phyloP scores from a whole-genome alignment of 2,329 filamentous ascomycete genomes.

The Ophiobolus disseminans region DNA sequence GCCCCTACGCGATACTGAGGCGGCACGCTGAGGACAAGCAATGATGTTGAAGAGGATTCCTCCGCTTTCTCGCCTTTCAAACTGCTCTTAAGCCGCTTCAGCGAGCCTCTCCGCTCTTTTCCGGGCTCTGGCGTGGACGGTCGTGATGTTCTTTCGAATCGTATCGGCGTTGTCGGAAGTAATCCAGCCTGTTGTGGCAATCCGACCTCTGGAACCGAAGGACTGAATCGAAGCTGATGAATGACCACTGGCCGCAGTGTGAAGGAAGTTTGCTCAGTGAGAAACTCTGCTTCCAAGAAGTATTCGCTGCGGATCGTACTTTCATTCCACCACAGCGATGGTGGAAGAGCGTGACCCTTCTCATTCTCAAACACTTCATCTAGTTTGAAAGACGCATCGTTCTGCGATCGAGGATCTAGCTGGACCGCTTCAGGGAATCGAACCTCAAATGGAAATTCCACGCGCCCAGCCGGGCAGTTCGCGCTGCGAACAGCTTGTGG shows the following conservation, averaged over 20 bases:
- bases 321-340: constrained; percentile 25
- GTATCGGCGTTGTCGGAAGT: constrained; percentile 13
- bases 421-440: constrained; percentile 27
- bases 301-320: constrained; percentile 26
- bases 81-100: constrained; percentile 14
- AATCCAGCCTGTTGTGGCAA: constrained; percentile 4
- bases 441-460: constrained; percentile 32
- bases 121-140: constrained; percentile 14
- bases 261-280: constrained; percentile 20
- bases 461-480: constrained; percentile 19
- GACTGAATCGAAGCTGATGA: constrained; percentile 26
- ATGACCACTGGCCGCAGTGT: constrained; percentile 21
- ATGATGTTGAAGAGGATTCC: constrained; percentile 18
- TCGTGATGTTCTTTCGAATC: constrained; percentile 19
- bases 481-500: constrained; percentile 15
- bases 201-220: constrained; percentile 19
- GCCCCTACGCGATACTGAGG: constrained; percentile 19
- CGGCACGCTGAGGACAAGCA: constrained; percentile 19
- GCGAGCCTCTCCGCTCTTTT: constrained; percentile 8
- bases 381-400: constrained; percentile 10
- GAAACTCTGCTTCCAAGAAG: constrained; percentile 25
- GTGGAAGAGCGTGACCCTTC: constrained; percentile 23
- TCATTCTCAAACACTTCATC: constrained; percentile 19
- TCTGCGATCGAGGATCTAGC: constrained; percentile 14
- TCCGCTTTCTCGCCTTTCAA: constrained; percentile 15